Percentiles rank a stretch among this genome's conserved stretches.
phyloP scores from a whole-genome alignment of 768 basidiomycete genomes.

The Boletus insuetus region DNA sequence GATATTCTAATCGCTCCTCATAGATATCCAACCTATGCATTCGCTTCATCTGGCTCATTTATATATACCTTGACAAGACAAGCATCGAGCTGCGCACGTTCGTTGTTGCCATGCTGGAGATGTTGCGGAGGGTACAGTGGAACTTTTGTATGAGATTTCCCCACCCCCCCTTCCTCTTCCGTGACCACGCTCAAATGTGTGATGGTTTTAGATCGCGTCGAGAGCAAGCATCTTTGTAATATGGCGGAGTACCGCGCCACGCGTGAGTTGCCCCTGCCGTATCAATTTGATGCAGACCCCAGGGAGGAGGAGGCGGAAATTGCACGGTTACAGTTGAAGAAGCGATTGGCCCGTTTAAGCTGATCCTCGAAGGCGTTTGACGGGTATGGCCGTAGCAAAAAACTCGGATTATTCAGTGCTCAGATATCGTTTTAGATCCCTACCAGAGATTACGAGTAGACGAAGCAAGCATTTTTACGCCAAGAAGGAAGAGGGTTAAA shows the following conservation, averaged over 20 bases:
- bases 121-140: constrained; percentile 84
- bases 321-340: constrained; percentile 8
- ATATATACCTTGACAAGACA: constrained; percentile 55
- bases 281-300: constrained; percentile 50
- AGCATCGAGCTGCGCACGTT: constrained; percentile 58
- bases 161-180: constrained; percentile 1
- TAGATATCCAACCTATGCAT: constrained; percentile 70
- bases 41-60: constrained; percentile 82
- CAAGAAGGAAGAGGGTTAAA: too few relatives aligned
- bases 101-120: constrained; percentile 68
- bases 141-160: constrained; percentile 67
- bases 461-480: too few relatives aligned
- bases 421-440: too few relatives aligned
- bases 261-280: constrained; percentile 82
- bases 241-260: constrained; percentile 77
- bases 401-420: too few relatives aligned
- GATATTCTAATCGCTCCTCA: not conserved
- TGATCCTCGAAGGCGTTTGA: not conserved
- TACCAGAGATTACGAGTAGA: too few relatives aligned
- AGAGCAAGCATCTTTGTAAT: constrained; percentile 92
- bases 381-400: too few relatives aligned
- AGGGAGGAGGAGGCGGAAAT: constrained; percentile 39
- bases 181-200: not conserved
- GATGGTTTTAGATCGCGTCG: constrained; percentile 57
- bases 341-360: constrained; percentile 18